Evolutionary conservation across 495 filamentous ascomycete species (phyloP), one percentile per base, ranked within the genome.

Genomic region (Oidiodendron maius): DNA sequence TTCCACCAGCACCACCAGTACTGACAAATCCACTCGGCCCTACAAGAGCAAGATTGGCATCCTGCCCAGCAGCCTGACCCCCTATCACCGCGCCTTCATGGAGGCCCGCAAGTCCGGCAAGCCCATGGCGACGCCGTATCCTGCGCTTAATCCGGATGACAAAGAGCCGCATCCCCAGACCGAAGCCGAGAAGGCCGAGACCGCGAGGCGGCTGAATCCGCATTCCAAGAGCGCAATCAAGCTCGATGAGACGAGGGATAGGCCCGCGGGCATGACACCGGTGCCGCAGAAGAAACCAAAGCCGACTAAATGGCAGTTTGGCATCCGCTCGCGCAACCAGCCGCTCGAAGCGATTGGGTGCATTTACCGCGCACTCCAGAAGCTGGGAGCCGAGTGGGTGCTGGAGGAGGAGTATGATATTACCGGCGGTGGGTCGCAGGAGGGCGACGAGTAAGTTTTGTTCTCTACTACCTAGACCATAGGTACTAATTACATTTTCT

Each of bases 241-340:
- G 58, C 64, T 81, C 63, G 77, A 77, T 60, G 78, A 71, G 52
- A 79, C 64, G n/a, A 71, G 66, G 32, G 74, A 82, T 50, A 82
- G 82, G 24, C 87, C 88, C 1, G 83, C 84, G 40, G 71, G 71
- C 3, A 78, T 79, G 52, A 79, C 80, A 11, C 76, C 80, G 6
- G 73, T 78, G 20, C 67, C 81, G 38, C 64, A 68, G 21, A 91
- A 86, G 62, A 86, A 82, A 64, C 68, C 64, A 22, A 77, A 77
- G 45, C 78, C 81, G 2, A 87, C 89, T 1, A 86, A 88, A 50
- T 98, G 93, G 93, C 94, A 97, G 64, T 98, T 97, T 61, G 93
- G 93, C 24, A 98, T 98, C 50, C 81, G 93, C 1, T 91, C 86
- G 18, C 77, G 94, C 24, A 98, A 96, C 63, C 86, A 88, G 18